Percentiles rank a stretch among this genome's conserved stretches.
These are phyloP conservation scores for Dichotomopilus funicola DNA, from an alignment of 2,329 filamentous ascomycete species.

Conservation along the genomic window DNA sequence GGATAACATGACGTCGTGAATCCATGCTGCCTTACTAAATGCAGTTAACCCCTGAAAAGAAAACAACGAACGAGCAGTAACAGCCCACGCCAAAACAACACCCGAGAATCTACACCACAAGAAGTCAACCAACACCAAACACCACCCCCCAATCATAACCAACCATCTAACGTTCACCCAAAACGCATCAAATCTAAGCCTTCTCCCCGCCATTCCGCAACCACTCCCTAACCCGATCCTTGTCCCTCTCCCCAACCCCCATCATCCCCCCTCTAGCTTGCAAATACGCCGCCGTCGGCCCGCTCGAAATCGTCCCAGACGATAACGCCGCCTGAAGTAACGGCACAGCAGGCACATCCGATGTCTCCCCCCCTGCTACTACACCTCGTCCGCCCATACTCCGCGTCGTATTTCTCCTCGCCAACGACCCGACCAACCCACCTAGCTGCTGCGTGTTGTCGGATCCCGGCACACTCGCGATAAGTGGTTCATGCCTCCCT, in stretches of 20 bases:
- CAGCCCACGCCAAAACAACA: no score
- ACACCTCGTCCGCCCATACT: constrained; percentile 4
- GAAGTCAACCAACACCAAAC: no score
- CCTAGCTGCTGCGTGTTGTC: no score
- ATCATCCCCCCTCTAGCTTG: constrained; percentile 3
- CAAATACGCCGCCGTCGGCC: constrained; percentile 1
- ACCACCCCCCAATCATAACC: no score
- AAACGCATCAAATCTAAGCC: background rate
- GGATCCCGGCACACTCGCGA: no score
- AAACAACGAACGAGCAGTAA: no score
- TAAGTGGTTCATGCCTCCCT: no score
- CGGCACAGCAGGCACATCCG: background rate
- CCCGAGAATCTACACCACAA: no score
- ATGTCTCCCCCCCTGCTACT: background rate
- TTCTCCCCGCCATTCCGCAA: background rate
- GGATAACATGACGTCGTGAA: no score
- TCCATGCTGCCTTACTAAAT: no score
- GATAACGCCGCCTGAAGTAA: background rate
- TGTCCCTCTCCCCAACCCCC: background rate
- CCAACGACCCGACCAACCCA: background rate
- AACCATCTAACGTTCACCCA: no score
- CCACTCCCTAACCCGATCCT: constrained; percentile 5
- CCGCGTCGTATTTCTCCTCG: constrained; percentile 12
- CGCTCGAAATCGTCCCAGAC: background rate
- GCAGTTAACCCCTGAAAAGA: no score